Conservation (phyloP, 2,329 filamentous ascomycete genomes). For the Mariannaea sp. region DNA sequence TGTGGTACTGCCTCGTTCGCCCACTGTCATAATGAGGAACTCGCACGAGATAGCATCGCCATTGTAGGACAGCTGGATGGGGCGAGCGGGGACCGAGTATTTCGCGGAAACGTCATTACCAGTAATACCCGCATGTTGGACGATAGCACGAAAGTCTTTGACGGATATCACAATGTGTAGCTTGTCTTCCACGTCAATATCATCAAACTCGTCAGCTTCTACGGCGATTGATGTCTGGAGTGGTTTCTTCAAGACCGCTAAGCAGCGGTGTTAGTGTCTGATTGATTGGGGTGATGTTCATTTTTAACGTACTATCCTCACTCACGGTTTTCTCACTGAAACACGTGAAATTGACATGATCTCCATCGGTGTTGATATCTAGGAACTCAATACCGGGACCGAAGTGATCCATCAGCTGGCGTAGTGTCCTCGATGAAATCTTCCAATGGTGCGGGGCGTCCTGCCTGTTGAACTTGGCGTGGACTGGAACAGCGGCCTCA, state of each 20-base stretch:
- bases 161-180: constrained; percentile 81
- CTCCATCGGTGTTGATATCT: constrained; percentile 75
- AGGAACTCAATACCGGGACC: constrained; percentile 80
- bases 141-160: constrained; percentile 81
- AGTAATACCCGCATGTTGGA: constrained; percentile 73
- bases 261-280: constrained; percentile 17
- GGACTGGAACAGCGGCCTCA: constrained; percentile 73
- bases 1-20: constrained; percentile 61
- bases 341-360: constrained; percentile 77
- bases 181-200: constrained; percentile 74
- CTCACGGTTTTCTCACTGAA: constrained; percentile 80
- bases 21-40: constrained; percentile 82
- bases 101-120: constrained; percentile 68
- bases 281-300: background rate
- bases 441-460: constrained; percentile 72
- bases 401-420: constrained; percentile 80
- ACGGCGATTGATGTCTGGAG: constrained; percentile 79
- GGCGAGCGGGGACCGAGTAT: constrained; percentile 73
- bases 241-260: constrained; percentile 78
- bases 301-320: constrained; percentile 54
- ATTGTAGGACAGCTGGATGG: constrained; percentile 74
- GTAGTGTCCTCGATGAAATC: constrained; percentile 71
- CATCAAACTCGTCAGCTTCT: constrained; percentile 76
- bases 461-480: constrained; percentile 73
- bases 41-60: constrained; percentile 72